phyloP scores from a whole-genome alignment of 306 rosid species.

The Elaeagnus macrophylla region DNA sequence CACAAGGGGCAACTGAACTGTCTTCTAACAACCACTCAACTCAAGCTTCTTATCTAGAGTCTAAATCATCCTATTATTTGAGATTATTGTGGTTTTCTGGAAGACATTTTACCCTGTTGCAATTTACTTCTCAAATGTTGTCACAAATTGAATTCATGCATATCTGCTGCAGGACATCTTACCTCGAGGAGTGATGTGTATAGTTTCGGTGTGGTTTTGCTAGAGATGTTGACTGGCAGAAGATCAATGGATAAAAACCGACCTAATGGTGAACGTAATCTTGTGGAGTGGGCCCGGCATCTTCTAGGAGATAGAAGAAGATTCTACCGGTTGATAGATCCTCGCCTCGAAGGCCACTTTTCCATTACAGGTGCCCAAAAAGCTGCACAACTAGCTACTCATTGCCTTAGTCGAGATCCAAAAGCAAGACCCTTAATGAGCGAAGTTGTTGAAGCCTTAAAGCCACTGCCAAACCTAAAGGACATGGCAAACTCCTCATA shows the following conservation, averaged over 20 bases:
- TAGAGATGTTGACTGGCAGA: conserved; percentile 89
- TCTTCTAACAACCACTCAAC: too few relatives aligned
- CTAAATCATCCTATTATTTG: too few relatives aligned
- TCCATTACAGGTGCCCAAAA: conserved; percentile 91
- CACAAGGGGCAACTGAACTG: too few relatives aligned
- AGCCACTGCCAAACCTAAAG: conserved; percentile 83
- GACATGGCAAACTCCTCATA: conserved; percentile 98
- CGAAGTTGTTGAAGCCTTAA: too few relatives aligned
- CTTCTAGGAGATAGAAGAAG: conserved; percentile 78
- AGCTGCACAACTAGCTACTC: conserved; percentile 77
- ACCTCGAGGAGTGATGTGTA: too few relatives aligned
- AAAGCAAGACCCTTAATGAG: conserved; percentile 86
- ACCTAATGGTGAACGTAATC: conserved; percentile 91
- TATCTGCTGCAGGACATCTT: conserved; percentile 69
- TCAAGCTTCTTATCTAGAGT: too few relatives aligned
- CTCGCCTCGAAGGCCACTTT: conserved; percentile 92
- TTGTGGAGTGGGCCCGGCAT: conserved; percentile 97
- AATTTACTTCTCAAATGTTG: neutral
- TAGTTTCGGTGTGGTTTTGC: conserved; percentile 92
- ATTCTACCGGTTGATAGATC: conserved; percentile 82
- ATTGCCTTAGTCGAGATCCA: conserved; percentile 86
- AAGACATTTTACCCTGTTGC: neutral
- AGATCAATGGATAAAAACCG: conserved; percentile 98
- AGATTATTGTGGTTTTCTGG: too few relatives aligned
- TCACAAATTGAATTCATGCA: conserved; percentile 11